Evolutionary conservation across 345 rosid genomes (phyloP).

Genomic region (Syzygium grande): DNA sequence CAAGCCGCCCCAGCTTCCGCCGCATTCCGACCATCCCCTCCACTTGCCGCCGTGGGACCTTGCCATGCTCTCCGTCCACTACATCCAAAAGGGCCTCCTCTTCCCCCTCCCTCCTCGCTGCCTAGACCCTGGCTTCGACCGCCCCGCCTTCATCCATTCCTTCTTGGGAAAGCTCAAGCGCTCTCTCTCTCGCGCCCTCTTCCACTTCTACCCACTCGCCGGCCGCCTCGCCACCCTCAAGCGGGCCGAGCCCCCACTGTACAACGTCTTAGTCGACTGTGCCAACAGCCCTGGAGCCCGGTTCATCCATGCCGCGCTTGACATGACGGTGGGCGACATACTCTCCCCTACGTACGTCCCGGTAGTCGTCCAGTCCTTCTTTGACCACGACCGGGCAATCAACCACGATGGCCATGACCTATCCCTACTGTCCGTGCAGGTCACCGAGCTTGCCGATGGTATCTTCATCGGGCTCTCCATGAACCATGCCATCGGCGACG

Average conservation of each 20-base stretch:
- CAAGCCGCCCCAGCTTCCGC: slow-evolving; percentile 25
- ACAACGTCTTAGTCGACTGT: slow-evolving; percentile 39
- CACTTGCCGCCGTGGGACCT: slow-evolving; percentile 69
- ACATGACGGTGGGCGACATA: slow-evolving; percentile 31
- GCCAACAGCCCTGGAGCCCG: slow-evolving; percentile 36
- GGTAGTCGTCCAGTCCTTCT: slow-evolving; percentile 44
- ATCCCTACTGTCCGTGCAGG: slow-evolving; percentile 51
- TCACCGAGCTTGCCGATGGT: slow-evolving; percentile 57
- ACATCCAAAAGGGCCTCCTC: slow-evolving; percentile 63
- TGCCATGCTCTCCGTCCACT: slow-evolving; percentile 49
- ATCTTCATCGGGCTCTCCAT: slow-evolving; percentile 61
- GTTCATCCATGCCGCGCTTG: slow-evolving; percentile 35
- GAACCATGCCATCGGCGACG: slow-evolving; percentile 59
- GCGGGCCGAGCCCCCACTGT: slow-evolving; percentile 21
- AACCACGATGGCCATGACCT: slow-evolving; percentile 49
- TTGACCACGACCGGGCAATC: slow-evolving; percentile 54
- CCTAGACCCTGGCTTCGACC: not conserved
- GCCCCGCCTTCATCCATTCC: slow-evolving; percentile 16
- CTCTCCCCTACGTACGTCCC: slow-evolving; percentile 49
- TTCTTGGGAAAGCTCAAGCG: slow-evolving; percentile 30
- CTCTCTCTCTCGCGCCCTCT: slow-evolving; percentile 50
- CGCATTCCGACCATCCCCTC: slow-evolving; percentile 34
- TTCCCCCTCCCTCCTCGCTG: slow-evolving; percentile 37
- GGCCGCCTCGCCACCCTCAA: slow-evolving; percentile 46
- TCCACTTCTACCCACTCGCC: slow-evolving; percentile 66